Conservation (phyloP, 345 rosid genomes). For the Carallia brachiata region DNA sequence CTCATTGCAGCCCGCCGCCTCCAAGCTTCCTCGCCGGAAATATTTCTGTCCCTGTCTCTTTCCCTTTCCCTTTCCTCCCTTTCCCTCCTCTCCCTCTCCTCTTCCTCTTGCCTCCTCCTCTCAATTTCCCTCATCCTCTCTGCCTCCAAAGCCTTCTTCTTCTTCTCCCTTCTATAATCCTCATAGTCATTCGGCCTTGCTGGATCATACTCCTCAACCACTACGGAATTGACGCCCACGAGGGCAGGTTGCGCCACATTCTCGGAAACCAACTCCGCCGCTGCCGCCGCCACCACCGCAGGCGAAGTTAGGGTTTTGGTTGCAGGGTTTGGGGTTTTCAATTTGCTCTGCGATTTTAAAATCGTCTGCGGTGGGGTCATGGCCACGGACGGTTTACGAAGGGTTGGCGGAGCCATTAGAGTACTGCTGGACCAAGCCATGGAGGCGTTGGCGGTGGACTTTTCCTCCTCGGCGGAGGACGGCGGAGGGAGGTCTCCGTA, state of each 20-base stretch:
- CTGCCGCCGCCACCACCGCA: background rate
- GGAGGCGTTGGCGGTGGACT: constrained; percentile 43
- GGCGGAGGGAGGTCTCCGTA: constrained; percentile 99
- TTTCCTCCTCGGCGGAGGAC: constrained; percentile 70
- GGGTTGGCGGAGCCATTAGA: constrained; percentile 89
- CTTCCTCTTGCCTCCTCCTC: constrained; percentile 78
- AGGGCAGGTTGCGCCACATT: constrained; percentile 55
- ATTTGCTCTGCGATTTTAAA: constrained; percentile 58
- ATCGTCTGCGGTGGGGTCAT: constrained; percentile 69
- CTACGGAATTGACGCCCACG: constrained; percentile 74
- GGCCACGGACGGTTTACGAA: constrained; percentile 69
- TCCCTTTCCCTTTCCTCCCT: constrained; percentile 51
- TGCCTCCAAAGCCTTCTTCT: constrained; percentile 68
- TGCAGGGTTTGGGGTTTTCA: constrained; percentile 30
- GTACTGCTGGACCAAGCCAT: constrained; percentile 83
- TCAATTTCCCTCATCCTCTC: constrained; percentile 80
- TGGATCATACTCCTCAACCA: constrained; percentile 94
- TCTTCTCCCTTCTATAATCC: constrained; percentile 74
- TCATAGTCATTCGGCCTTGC: constrained; percentile 94
- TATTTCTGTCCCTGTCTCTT: constrained; percentile 40
- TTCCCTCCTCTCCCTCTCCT: constrained; percentile 60
- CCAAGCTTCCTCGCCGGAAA: constrained; percentile 99
- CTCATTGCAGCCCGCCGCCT: constrained; percentile 92
- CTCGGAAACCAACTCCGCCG: constrained; percentile 4
- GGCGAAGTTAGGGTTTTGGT: constrained; percentile 17